Conservation (phyloP, 371 early-diverging fungal genomes). For the Apophysomyces trapeziformis region DNA sequence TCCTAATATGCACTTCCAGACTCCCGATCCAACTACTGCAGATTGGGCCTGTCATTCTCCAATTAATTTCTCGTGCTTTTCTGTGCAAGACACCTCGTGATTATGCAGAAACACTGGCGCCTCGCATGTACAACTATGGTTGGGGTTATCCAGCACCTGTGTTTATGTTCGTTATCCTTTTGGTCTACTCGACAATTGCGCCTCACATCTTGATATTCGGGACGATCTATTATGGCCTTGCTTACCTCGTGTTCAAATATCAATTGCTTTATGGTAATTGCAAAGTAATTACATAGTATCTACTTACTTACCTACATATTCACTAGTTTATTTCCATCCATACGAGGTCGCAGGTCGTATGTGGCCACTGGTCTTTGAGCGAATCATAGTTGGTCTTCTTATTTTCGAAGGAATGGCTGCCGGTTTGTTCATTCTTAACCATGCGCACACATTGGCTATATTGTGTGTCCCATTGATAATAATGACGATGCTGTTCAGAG, state of each 20-base stretch:
- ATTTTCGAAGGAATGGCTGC: constrained; percentile 82
- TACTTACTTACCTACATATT: neutral
- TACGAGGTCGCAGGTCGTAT: constrained; percentile 83
- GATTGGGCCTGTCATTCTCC: constrained; percentile 61
- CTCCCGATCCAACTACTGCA: constrained; percentile 69
- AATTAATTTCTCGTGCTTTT: constrained; percentile 49
- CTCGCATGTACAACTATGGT: constrained; percentile 71
- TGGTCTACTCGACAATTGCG: constrained; percentile 83
- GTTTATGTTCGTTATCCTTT: constrained; percentile 75
- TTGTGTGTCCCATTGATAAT: constrained; percentile 55
- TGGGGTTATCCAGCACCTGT: constrained; percentile 72
- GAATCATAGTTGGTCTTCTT: constrained; percentile 72
- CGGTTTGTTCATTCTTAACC: constrained; percentile 71
- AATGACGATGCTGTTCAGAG: constrained; percentile 59
- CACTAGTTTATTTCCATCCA: constrained; percentile 70
- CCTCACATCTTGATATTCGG: constrained; percentile 81
- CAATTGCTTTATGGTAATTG: constrained; percentile 64
- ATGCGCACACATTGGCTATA: constrained; percentile 50
- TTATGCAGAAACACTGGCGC: constrained; percentile 66
- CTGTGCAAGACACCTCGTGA: constrained; percentile 73
- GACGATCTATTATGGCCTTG: constrained; percentile 72
- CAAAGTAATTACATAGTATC: neutral
- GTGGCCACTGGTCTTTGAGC: constrained; percentile 74
- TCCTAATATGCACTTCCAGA: constrained; percentile 15
- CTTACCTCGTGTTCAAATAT: constrained; percentile 80